phyloP scores from a whole-genome alignment of 1,284 basidiomycete species.

The Rhodotorula sp. region DNA sequence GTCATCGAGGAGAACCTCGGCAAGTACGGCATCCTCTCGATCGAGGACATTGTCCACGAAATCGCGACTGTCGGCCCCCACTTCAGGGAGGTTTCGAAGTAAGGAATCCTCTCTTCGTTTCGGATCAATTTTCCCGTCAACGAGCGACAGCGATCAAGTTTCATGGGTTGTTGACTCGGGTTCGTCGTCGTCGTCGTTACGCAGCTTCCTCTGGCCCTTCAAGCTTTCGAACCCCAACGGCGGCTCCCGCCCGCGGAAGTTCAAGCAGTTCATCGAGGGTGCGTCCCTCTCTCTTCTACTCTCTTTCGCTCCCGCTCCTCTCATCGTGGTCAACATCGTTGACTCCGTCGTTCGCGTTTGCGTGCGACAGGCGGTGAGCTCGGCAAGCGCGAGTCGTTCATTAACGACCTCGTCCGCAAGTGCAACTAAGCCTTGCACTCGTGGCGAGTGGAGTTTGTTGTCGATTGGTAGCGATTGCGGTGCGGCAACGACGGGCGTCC shows the following conservation, averaged over 20 bases:
- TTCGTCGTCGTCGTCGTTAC: neutral
- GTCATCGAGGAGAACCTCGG: constrained; percentile 91
- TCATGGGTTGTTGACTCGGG: too few species aligned
- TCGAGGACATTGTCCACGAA: constrained; percentile 98
- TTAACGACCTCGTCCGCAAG: constrained; percentile 41
- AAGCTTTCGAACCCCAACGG: constrained; percentile 99
- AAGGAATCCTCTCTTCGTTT: too few species aligned
- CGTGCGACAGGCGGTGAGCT: constrained; percentile 84
- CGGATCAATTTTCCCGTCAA: neutral
- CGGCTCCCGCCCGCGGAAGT: constrained; percentile 95
- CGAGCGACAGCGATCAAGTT: too few species aligned
- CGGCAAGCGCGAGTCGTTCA: constrained; percentile 42
- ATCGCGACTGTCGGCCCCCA: constrained; percentile 75
- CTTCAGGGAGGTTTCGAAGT: neutral
- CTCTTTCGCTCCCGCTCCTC: neutral
- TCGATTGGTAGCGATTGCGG: too few species aligned
- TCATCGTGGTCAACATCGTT: too few species aligned
- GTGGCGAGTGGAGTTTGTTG: too few species aligned
- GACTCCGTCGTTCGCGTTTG: constrained; percentile 49
- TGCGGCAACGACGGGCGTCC: too few species aligned
- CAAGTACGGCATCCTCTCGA: constrained; percentile 93
- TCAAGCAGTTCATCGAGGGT: constrained; percentile 61
- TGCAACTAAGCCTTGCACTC: constrained; percentile 12
- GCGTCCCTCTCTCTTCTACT: neutral
- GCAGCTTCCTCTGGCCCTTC: constrained; percentile 89